phyloP scores from a whole-genome alignment of 495 filamentous ascomycete species.

The Neurospora discreta region DNA sequence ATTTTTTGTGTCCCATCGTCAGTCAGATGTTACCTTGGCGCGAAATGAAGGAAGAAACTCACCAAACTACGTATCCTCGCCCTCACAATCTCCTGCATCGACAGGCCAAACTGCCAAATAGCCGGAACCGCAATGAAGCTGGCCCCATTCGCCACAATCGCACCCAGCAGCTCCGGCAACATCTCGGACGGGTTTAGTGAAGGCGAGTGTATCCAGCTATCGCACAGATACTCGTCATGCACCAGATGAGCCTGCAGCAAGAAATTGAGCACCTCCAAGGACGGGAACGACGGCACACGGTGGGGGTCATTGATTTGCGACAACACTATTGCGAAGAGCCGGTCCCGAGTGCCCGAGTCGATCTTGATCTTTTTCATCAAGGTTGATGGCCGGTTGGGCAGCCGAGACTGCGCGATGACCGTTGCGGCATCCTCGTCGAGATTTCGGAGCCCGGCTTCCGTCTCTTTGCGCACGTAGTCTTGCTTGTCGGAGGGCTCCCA shows the following conservation, averaged over 20 bases:
- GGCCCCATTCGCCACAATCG: conserved; percentile 40
- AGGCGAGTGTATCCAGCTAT: conserved; percentile 13
- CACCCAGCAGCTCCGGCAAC: conserved; percentile 37
- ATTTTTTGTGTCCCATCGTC: background rate
- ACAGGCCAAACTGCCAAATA: conserved; percentile 46
- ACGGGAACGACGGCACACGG: conserved; percentile 10
- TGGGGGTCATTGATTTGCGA: conserved; percentile 3
- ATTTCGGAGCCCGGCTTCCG: conserved; percentile 5
- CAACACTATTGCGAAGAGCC: conserved; percentile 12
- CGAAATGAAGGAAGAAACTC: background rate
- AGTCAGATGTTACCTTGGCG: background rate
- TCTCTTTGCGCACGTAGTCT: conserved; percentile 13
- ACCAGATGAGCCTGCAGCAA: conserved; percentile 13
- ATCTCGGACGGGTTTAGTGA: conserved; percentile 8
- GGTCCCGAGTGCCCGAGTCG: conserved; percentile 4
- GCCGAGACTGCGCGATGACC: background rate
- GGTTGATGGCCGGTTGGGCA: background rate
- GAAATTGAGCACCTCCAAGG: conserved; percentile 14
- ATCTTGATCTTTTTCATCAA: conserved; percentile 9
- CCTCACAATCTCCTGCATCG: conserved; percentile 44
- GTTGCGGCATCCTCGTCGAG: conserved; percentile 1
- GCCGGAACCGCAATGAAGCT: conserved; percentile 36
- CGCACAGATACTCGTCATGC: conserved; percentile 9
- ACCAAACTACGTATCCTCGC: conserved; percentile 29
- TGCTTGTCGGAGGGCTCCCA: conserved; percentile 10